These are phyloP conservation scores for Hymenoscyphus fraxineus DNA, from an alignment of 2,329 filamentous ascomycete genomes.

Conservation along the genomic window DNA sequence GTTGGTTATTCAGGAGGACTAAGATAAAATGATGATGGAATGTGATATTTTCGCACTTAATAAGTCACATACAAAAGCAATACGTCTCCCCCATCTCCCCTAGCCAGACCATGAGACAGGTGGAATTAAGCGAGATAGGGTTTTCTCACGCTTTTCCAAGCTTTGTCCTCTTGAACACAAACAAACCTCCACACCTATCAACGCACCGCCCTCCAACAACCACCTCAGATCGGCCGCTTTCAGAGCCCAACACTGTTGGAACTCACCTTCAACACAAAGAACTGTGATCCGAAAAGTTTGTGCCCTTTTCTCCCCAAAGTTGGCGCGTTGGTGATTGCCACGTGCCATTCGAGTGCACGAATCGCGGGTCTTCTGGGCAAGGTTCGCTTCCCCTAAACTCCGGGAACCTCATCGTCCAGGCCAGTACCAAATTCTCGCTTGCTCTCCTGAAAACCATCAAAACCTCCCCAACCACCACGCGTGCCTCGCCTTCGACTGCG, in stretches of 20 bases:
- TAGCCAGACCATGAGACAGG: not conserved
- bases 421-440: not conserved
- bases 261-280: not conserved
- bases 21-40: not conserved
- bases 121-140: not conserved
- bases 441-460: constrained; percentile 1
- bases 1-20: not conserved
- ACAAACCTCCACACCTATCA: constrained; percentile 1
- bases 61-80: not conserved
- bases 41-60: not conserved
- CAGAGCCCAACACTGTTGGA: not conserved
- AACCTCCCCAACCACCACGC: constrained; percentile 21
- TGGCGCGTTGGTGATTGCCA: not conserved
- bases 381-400: not conserved
- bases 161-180: constrained; percentile 3
- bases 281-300: not conserved
- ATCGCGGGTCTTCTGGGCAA: not conserved
- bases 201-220: not conserved
- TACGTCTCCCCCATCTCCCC: not conserved
- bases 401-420: not conserved
- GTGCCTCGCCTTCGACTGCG: constrained; percentile 17
- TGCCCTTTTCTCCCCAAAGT: not conserved
- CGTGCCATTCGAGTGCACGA: not conserved
- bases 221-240: not conserved
- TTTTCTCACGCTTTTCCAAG: constrained; percentile 2